Percentiles rank a stretch among this genome's conserved stretches.
phyloP scores from a whole-genome alignment of 441 rosid genomes.

The Gossypium trilobum region DNA sequence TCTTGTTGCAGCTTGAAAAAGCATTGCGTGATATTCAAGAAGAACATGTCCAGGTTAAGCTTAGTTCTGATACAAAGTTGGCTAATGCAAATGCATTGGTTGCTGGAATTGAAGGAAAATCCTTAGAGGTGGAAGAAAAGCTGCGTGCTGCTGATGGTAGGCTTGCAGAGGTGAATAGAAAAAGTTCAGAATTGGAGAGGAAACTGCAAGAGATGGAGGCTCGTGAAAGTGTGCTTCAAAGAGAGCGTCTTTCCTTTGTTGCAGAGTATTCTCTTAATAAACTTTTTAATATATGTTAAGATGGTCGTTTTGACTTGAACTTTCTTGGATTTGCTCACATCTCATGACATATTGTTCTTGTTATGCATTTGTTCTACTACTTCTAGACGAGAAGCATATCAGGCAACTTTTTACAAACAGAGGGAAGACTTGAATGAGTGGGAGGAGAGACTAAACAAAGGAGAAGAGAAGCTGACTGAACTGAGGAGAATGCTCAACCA shows the following conservation, averaged over 20 bases:
- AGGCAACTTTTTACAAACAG: conserved; percentile 51
- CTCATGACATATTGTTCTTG: conserved; percentile 8
- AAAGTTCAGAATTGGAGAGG: conserved; percentile 54
- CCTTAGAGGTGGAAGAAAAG: conserved; percentile 52
- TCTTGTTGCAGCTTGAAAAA: conserved; percentile 56
- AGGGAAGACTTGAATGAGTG: conserved; percentile 68
- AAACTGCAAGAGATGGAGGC: conserved; percentile 61
- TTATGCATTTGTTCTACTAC: conserved; percentile 17
- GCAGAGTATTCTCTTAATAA: conserved; percentile 45
- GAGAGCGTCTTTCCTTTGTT: conserved; percentile 55
- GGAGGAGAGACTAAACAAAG: conserved; percentile 49
- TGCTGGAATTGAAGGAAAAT: conserved; percentile 45
- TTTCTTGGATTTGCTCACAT: conserved; percentile 2
- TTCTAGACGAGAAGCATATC: conserved; percentile 68
- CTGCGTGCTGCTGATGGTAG: conserved; percentile 44
- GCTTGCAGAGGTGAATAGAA: conserved; percentile 53
- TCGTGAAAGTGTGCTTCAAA: conserved; percentile 51
- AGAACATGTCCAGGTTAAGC: conserved; percentile 41
- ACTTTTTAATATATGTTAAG: conserved; percentile 10
- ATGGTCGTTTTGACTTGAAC: background rate
- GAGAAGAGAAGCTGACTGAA: conserved; percentile 45
- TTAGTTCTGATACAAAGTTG: conserved; percentile 50
- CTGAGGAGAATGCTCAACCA: conserved; percentile 42
- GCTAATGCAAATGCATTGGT: conserved; percentile 54
- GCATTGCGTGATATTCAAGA: conserved; percentile 46